Base-by-base conservation (phyloP, 73 alveolate species). In the Blepharisma japonicum region DNA sequence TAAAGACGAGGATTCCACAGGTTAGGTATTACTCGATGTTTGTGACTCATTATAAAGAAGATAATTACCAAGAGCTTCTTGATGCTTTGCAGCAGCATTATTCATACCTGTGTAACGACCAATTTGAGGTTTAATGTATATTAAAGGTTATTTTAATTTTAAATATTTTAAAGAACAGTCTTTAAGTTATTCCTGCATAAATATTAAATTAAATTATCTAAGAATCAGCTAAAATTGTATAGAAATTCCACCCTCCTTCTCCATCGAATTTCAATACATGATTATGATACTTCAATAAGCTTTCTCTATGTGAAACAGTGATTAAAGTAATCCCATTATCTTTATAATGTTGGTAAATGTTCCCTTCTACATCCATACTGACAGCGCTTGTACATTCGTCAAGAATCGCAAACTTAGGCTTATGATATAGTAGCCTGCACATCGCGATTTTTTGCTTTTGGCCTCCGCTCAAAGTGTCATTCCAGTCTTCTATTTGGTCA, bases 301-400 rank as follows among this genome's bases (percentile, higher is more conserved):
- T 86, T 50, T 86, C 90, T 83, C 98, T 86, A 83, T 94, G 98
- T 11, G 92, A 77, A 55, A 94, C 97, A 11, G 98, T 91, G 76
- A 94, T 91, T 38, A 94, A 87, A 23, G 98, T 94, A 51, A 94
- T 94, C n/a, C 96, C 96, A 18, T 79, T 55, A 71, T 82, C 86
- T 70, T 89, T 91, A 66, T 87, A 84, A 76, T 90, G 84, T 56
- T 82, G 92, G 87, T 94, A 94, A 71, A 94, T 66, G 68, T 56
- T 82, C 9, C 93, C 96, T 55, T 94, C 98, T 45, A 89, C 94
- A 68, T 94, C 98, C 39, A 94, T 56, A 25, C 91, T 68, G 20
- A 94, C 96, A 25, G 97, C 95, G 77, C 94, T 81, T 6, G 98
- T 94, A 85, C 98, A 94, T 53, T 94, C 98, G 74, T 94, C 98